Conservation (phyloP, 1,139 yeast genomes). For the Petasospora fabianii region DNA sequence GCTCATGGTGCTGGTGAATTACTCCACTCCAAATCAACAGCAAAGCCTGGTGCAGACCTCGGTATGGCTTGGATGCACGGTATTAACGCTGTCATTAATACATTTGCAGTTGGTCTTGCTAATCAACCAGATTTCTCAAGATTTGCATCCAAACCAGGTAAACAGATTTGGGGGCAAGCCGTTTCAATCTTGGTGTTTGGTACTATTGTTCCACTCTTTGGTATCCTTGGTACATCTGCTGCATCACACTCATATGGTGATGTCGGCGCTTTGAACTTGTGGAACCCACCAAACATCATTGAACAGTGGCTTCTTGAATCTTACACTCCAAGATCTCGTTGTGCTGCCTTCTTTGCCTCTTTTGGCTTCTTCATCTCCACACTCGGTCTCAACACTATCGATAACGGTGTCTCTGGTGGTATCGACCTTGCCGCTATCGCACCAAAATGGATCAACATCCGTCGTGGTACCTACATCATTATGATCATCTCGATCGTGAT, state of each 20-base stretch:
- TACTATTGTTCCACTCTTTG: conserved; percentile 38
- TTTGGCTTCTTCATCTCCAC: conserved; percentile 33
- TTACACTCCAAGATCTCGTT: conserved; percentile 31
- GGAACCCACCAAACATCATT: conserved; percentile 37
- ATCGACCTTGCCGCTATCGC: conserved; percentile 41
- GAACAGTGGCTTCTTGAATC: conserved; percentile 29
- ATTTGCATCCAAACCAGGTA: conserved; percentile 33
- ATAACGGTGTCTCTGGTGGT: conserved; percentile 43
- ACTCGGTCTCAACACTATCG: conserved; percentile 37
- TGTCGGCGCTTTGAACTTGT: conserved; percentile 30
- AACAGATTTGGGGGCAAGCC: conserved; percentile 29
- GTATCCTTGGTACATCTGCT: conserved; percentile 37
- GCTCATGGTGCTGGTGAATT: conserved; percentile 31
- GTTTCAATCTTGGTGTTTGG: conserved; percentile 32
- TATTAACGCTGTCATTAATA: conserved; percentile 32
- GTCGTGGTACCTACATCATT: conserved; percentile 34
- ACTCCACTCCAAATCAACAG: conserved; percentile 18
- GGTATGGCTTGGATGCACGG: conserved; percentile 33
- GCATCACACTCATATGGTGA: conserved; percentile 37
- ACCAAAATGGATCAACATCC: conserved; percentile 38
- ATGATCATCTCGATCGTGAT: conserved; percentile 31
- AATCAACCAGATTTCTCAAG: conserved; percentile 43
- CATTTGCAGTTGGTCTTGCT: conserved; percentile 30
- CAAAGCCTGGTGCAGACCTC: conserved; percentile 29
- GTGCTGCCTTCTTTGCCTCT: conserved; percentile 36